These are phyloP conservation scores for Fusarium sp. DNA, from an alignment of 2,329 filamentous ascomycete species.

Conservation along the genomic window DNA sequence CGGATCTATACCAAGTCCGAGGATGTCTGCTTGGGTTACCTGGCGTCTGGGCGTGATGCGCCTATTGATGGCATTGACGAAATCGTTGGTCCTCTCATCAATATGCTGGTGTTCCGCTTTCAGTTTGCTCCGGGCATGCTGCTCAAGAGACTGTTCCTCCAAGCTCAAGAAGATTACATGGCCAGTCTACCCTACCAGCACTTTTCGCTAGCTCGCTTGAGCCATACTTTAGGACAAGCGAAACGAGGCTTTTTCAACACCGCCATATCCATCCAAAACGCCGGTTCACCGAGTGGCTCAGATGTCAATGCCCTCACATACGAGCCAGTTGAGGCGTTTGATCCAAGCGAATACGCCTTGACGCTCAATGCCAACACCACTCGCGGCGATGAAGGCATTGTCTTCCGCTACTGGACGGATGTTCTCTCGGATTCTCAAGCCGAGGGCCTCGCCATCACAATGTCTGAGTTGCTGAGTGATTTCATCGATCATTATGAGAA, in stretches of 20 bases:
- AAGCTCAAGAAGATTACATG: conserved; percentile 22
- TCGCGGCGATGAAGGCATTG: conserved; percentile 37
- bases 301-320: conserved; percentile 6
- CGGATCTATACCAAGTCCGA: conserved; percentile 58
- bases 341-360: conserved; percentile 47
- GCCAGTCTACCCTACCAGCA: conserved; percentile 58
- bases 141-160: conserved; percentile 53
- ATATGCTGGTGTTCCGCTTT: conserved; percentile 66
- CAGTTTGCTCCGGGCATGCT: conserved; percentile 41
- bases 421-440: conserved; percentile 32
- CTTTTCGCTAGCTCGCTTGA: conserved; percentile 61
- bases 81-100: conserved; percentile 46
- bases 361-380: conserved; percentile 47
- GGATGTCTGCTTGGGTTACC: conserved; percentile 63
- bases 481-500: conserved; percentile 33
- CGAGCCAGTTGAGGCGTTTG: conserved; percentile 31
- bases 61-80: conserved; percentile 27
- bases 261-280: conserved; percentile 48
- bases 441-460: conserved; percentile 19
- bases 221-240: conserved; percentile 43
- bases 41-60: conserved; percentile 37
- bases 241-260: conserved; percentile 49
- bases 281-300: conserved; percentile 7
- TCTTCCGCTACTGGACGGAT: conserved; percentile 39
- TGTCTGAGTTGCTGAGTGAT: conserved; percentile 30